Evolutionary conservation across 805 yeast genomes (phyloP), one percentile per base, ranked within the genome.

Genomic region (Ogataea glucozyma): DNA sequence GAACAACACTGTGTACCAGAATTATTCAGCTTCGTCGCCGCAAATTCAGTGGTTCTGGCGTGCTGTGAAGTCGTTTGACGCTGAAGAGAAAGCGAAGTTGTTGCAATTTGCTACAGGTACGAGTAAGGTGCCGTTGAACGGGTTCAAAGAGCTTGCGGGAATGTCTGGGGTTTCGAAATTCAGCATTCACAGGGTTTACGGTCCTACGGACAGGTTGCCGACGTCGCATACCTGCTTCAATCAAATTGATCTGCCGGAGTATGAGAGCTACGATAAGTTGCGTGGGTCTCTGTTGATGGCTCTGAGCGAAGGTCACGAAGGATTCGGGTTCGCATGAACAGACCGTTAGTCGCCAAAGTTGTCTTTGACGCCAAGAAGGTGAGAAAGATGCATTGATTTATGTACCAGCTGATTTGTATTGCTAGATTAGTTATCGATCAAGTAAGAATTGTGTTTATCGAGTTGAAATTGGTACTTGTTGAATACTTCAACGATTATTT

Each of bases 11-110:
- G 72, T 69, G 1, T 85, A 93, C 65, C 83, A 78, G 36, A 91
- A 89, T 60, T 93, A 91, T 62, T 77, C 88, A 0, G 75, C 90
- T 1, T 75, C 86, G 2, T 86, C 95, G 2, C 81, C 87, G 22
- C 97, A 90, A 60, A 83, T 93, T 43, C 89, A 85, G 58, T 91
- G 97, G 87, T 93, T 93, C 67, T 93, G 99, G 99, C 75, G 97
- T 60, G 96, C 97, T 1, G 97, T 93, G 11, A 79, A 88, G 56
- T 87, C 97, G 1, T 93, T 93, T 66, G 97, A 88, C 57, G 78
- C 77, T 13, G 99, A 93, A 61, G 97, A 93, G 60, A 75, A 96
- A 37, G 99, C 99, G 7, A 90, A 89, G 60, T 68, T 93, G 51
- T 69, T 93, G 45, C 99, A 93, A 61, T 93, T 93, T 71, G 91